phyloP scores from a whole-genome alignment of 345 rosid species.

The Kernera saxatilis region DNA sequence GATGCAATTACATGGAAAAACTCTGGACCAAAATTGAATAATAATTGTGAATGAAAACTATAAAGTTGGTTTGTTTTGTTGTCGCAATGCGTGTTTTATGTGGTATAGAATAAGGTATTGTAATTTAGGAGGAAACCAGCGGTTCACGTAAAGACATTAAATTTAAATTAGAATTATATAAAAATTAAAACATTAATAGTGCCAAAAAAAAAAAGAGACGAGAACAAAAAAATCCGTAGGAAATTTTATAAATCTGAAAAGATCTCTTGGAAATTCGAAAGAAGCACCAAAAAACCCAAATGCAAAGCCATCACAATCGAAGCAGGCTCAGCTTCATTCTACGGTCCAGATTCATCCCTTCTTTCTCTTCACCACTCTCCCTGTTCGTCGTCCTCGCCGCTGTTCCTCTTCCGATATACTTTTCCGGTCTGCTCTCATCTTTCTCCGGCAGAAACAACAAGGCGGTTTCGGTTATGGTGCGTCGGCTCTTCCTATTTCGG shows the following conservation, averaged over 20 bases:
- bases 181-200: background rate
- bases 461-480: conserved; percentile 19
- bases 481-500: background rate
- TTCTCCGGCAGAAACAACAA: conserved; percentile 20
- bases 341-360: conserved; percentile 28
- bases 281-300: background rate
- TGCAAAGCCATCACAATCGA: conserved; percentile 28
- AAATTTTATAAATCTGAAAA: conserved; percentile 2
- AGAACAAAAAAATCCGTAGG: background rate
- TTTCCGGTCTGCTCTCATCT: conserved; percentile 23
- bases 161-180: background rate
- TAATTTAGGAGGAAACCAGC: background rate
- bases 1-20: too few relatives aligned
- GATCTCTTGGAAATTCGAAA: conserved; percentile 11
- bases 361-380: conserved; percentile 25
- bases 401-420: conserved; percentile 26
- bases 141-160: conserved; percentile 3
- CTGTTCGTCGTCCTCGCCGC: conserved; percentile 25
- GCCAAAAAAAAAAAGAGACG: background rate
- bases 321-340: conserved; percentile 3
- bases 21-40: too few relatives aligned
- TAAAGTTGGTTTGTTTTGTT: background rate
- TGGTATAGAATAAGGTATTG: too few relatives aligned
- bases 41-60: background rate
- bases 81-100: background rate